These are phyloP conservation scores for Aphanomyces invadans DNA, from an alignment of 352 stramenopile species.

Conservation along the genomic window DNA sequence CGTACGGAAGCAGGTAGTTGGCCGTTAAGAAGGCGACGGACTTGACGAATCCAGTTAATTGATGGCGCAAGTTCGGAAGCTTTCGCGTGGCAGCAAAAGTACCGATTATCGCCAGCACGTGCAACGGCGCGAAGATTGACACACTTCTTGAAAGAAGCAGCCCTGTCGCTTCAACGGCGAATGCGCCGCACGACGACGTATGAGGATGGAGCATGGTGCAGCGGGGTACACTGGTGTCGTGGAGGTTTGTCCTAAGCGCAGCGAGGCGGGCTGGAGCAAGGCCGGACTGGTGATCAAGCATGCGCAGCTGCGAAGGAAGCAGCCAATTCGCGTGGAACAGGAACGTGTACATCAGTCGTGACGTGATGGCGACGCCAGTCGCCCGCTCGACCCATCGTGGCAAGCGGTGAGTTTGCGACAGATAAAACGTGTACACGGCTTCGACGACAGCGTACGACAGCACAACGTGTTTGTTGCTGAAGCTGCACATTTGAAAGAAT, in stretches of 20 bases:
- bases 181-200: neutral
- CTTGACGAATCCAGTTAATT: neutral
- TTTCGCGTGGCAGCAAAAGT: neutral
- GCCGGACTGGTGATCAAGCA: conserved; percentile 4
- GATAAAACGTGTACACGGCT: too few relatives aligned
- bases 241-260: neutral
- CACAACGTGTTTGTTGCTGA: too few relatives aligned
- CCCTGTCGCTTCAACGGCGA: neutral
- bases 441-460: too few relatives aligned
- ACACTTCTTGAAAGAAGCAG: neutral
- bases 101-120: neutral
- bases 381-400: too few relatives aligned
- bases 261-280: neutral
- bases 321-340: too few relatives aligned
- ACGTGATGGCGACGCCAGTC: too few relatives aligned
- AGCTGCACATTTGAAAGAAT: too few relatives aligned
- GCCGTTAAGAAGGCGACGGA: neutral
- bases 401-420: too few relatives aligned
- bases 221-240: neutral
- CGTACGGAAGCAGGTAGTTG: conserved; percentile 15
- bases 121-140: neutral
- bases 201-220: neutral
- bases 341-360: too few relatives aligned
- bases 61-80: neutral
- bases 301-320: conserved; percentile 2